Percentiles rank a stretch among this genome's conserved stretches.
Conservation (phyloP, 2,329 filamentous ascomycete genomes). For the Alternaria ventricosa region DNA sequence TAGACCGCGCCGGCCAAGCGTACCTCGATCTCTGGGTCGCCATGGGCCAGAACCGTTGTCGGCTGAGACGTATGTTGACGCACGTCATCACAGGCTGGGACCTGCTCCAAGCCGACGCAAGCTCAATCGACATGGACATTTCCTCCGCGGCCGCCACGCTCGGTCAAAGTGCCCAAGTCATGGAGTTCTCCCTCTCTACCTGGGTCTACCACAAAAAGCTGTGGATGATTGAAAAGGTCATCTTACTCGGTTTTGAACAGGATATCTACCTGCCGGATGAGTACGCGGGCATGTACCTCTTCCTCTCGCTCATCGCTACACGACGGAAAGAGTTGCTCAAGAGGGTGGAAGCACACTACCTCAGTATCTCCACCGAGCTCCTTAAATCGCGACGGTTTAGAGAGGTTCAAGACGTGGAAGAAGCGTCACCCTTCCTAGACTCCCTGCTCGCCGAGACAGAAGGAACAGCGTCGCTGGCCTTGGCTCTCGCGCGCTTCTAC, state of each 20-base stretch:
- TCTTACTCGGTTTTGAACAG: constrained; percentile 93
- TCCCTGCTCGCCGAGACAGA: constrained; percentile 36
- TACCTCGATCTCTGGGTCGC: constrained; percentile 86
- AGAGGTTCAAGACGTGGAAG: constrained; percentile 19
- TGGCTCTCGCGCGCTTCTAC: constrained; percentile 63
- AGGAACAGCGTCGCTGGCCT: constrained; percentile 35
- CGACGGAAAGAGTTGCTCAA: constrained; percentile 30
- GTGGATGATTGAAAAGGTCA: constrained; percentile 82
- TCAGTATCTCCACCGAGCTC: constrained; percentile 1
- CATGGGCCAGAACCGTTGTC: constrained; percentile 87
- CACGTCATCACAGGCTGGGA: constrained; percentile 87
- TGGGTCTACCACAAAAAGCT: constrained; percentile 94
- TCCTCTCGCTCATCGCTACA: constrained; percentile 36
- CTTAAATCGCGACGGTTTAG: background rate
- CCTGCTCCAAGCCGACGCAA: constrained; percentile 72
- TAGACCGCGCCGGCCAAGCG: constrained; percentile 64
- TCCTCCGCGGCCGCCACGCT: constrained; percentile 45
- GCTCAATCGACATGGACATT: constrained; percentile 59
- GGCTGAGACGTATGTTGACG: constrained; percentile 85
- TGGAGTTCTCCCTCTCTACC: constrained; percentile 77
- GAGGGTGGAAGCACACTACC: constrained; percentile 25
- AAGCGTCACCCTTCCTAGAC: constrained; percentile 23
- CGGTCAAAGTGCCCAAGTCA: constrained; percentile 53
- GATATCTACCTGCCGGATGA: constrained; percentile 89
- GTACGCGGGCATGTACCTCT: constrained; percentile 85